phyloP scores from a whole-genome alignment of 108 stramenopile species.

The Nannochloropsis gaditana region DNA sequence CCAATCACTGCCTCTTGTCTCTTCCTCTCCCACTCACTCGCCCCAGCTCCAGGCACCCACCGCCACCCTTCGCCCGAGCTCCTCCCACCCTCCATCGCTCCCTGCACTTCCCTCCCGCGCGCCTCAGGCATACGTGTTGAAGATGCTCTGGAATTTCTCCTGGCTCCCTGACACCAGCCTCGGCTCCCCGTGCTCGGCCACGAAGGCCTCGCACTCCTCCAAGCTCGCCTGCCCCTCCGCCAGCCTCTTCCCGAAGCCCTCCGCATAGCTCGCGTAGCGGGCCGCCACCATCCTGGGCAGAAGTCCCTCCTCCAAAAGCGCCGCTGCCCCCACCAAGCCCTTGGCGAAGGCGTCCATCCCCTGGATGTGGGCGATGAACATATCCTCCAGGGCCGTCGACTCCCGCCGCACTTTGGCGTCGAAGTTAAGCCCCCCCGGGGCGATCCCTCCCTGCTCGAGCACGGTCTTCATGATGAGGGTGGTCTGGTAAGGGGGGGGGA shows the following conservation, averaged over 20 bases:
- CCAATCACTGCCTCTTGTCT: too few species aligned
- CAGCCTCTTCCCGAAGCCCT: slow-evolving; percentile 54
- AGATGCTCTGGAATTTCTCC: slow-evolving; percentile 60
- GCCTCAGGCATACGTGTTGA: slow-evolving; percentile 53
- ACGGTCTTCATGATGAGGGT: slow-evolving; percentile 57
- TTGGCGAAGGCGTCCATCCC: slow-evolving; percentile 63
- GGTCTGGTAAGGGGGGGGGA: not conserved
- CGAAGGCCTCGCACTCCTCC: slow-evolving; percentile 58
- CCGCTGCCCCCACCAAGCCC: slow-evolving; percentile 61
- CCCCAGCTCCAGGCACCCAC: not conserved
- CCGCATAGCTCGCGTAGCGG: slow-evolving; percentile 57
- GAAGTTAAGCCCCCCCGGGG: slow-evolving; percentile 63
- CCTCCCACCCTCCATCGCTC: too few species aligned
- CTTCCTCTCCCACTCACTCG: not conserved
- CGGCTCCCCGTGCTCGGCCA: slow-evolving; percentile 54
- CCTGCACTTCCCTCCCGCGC: too few species aligned
- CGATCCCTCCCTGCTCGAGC: slow-evolving; percentile 59
- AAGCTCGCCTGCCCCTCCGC: slow-evolving; percentile 55
- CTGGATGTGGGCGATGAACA: slow-evolving; percentile 63
- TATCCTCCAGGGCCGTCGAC: slow-evolving; percentile 58
- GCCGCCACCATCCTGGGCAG: slow-evolving; percentile 52
- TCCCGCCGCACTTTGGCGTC: slow-evolving; percentile 66
- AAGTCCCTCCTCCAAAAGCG: slow-evolving; percentile 54
- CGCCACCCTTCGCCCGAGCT: too few species aligned
- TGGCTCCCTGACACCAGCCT: slow-evolving; percentile 57